These are phyloP conservation scores for Didymella pinodella DNA, from an alignment of 2,329 filamentous ascomycete genomes.

Conservation along the genomic window DNA sequence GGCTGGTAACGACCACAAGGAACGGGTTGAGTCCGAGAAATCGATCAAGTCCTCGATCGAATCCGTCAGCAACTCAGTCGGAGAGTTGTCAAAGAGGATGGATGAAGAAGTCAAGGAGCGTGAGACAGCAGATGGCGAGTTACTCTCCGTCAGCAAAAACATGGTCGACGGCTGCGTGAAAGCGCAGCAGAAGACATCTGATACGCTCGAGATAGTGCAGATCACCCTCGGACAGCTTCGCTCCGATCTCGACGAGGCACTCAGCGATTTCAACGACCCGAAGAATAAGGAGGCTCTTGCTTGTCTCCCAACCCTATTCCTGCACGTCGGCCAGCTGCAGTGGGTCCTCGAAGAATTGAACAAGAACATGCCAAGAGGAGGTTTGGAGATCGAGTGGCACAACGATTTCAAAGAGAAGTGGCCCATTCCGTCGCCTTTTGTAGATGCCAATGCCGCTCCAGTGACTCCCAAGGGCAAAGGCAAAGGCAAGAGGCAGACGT, in stretches of 20 bases:
- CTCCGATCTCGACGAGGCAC: slow-evolving; percentile 13
- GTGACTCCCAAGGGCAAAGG: background rate
- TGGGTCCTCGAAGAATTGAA: slow-evolving; percentile 22
- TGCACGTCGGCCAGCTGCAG: slow-evolving; percentile 17
- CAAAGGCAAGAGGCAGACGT: background rate
- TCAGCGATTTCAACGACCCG: slow-evolving; percentile 15
- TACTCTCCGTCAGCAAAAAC: background rate
- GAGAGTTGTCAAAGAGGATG: background rate
- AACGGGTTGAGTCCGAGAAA: slow-evolving; percentile 4
- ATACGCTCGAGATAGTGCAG: background rate
- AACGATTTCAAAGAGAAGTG: background rate
- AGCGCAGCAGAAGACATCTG: background rate
- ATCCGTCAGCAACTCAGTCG: background rate
- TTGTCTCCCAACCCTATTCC: slow-evolving; percentile 5
- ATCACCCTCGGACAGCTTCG: background rate
- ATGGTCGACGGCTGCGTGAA: background rate
- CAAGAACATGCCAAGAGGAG: slow-evolving; percentile 16
- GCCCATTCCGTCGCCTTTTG: background rate
- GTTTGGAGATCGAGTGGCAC: slow-evolving; percentile 6
- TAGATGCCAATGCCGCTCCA: background rate
- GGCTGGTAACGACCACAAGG: slow-evolving; percentile 3
- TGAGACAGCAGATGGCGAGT: background rate
- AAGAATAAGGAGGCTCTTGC: slow-evolving; percentile 14
- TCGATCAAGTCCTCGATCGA: background rate
- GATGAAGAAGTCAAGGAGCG: background rate